Evolutionary conservation across 305 asterid species (phyloP), one percentile per base, ranked within the genome.

Genomic region (Caryopteris hybrid): DNA sequence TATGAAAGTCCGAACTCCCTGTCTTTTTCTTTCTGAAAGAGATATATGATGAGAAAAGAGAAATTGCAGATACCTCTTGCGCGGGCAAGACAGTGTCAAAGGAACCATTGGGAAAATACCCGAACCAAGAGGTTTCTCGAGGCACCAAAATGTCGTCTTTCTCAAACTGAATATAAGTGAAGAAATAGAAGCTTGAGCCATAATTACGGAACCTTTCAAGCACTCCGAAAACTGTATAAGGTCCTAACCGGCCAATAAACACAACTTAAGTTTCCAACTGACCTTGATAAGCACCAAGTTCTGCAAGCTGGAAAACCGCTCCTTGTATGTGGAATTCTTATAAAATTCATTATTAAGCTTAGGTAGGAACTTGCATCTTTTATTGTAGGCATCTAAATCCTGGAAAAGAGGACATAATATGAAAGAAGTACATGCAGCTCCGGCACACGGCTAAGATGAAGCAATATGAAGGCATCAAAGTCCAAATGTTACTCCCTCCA

Each of bases 271-370:
- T 6, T 42, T 67, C 38, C 13, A 33, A 36, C 43, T 71, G 80
- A 94, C 99, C 98, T 75, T 86, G 78, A 91, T 86, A 38, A 95
- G 97, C 55, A 95, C 90, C 75, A 95, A 73, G 74, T 85, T 89
- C 25, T 89, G 78, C 87, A 95, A 85, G 89, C 99, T 85, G 66
- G 92, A 51, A 73, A 95, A 79, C 23, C 89, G 84, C 72, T 88
- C 65, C 88, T 88, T 89, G 85, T 79, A 88, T 0, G 85, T 82
- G 50, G 85, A 61, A 61, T 89, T 95, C 78, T 47, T 73, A 22
- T 77, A 54, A 6, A 87, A 34, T 79, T 95, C 99, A 47, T 95
- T 88, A 61, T 95, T 95, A 64, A 95, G 75, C 68, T 79, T 73
- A 0, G 98, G 98, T 18, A 91, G 92, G 78, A 91, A 95, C 72